Conservation (phyloP, 2,329 filamentous ascomycete genomes). For the Pseudogymnoascus verrucosus region DNA sequence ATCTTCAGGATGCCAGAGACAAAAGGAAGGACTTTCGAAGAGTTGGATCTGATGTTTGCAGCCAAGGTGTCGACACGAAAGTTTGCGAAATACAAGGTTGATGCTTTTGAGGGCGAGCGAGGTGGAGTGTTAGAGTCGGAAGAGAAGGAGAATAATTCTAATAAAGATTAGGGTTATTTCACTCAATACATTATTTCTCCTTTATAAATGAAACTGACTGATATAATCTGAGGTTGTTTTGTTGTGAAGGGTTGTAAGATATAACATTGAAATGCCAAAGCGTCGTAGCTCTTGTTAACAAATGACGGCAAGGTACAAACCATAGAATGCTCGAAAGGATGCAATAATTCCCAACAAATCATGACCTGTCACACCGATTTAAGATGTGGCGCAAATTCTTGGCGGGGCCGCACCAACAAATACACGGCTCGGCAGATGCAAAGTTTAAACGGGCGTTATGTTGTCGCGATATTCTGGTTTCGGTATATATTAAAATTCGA, state of each 20-base stretch:
- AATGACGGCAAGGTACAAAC: too few relatives aligned
- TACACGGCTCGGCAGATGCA: background rate
- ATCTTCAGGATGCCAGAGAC: slow-evolving; percentile 35
- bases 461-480: background rate
- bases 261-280: too few relatives aligned
- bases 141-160: too few relatives aligned
- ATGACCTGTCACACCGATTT: background rate
- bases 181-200: too few relatives aligned
- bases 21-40: slow-evolving; percentile 36
- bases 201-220: too few relatives aligned
- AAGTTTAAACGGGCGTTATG: background rate
- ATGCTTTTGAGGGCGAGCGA: background rate
- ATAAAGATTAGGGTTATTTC: too few relatives aligned
- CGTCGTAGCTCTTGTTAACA: too few relatives aligned
- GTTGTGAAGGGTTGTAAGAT: too few relatives aligned
- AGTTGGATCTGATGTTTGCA: slow-evolving; percentile 40
- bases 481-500: background rate
- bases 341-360: background rate
- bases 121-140: too few relatives aligned
- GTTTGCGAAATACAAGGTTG: slow-evolving; percentile 23
- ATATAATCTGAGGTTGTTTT: too few relatives aligned
- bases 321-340: background rate
- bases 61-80: slow-evolving; percentile 26
- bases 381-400: background rate
- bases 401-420: background rate